Conservation (phyloP, 2,329 filamentous ascomycete species). For the Thelonectria rubi region DNA sequence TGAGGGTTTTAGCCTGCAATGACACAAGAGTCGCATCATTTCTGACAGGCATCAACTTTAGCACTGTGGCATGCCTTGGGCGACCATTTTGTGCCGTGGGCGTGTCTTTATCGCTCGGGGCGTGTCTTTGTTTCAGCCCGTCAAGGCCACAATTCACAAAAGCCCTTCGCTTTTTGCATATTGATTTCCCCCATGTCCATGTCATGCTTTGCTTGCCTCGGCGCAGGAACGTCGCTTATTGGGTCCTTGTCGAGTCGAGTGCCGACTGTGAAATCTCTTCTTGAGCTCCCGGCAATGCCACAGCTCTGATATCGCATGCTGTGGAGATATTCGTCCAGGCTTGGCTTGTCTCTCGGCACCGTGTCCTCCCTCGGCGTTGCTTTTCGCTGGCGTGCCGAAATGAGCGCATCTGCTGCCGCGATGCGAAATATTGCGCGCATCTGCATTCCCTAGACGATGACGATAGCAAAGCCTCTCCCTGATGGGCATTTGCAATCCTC, state of each 20-base stretch:
- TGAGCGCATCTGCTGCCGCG: constrained; percentile 28
- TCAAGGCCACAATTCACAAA: constrained; percentile 26
- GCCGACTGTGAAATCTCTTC: constrained; percentile 8
- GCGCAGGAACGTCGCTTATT: constrained; percentile 22
- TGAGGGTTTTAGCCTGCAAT: constrained; percentile 32
- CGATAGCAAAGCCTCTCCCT: constrained; percentile 6
- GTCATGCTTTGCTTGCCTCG: constrained; percentile 26
- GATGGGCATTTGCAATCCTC: constrained; percentile 23
- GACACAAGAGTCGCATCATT: constrained; percentile 44
- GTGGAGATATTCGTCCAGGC: neutral
- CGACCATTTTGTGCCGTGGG: constrained; percentile 19
- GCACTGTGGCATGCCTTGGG: constrained; percentile 28
- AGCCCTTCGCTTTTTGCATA: constrained; percentile 22
- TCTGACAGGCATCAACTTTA: constrained; percentile 32
- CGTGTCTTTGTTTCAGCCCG: constrained; percentile 29
- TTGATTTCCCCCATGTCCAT: constrained; percentile 32
- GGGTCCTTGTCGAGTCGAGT: neutral
- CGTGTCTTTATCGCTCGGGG: constrained; percentile 39
- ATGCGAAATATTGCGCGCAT: constrained; percentile 21
- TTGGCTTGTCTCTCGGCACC: neutral
- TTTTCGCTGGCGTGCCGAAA: constrained; percentile 23
- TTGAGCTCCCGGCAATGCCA: constrained; percentile 7
- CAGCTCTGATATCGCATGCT: neutral
- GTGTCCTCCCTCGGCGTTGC: constrained; percentile 7
- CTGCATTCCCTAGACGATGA: constrained; percentile 26